Evolutionary conservation across 1,284 basidiomycete genomes (phyloP).

Genomic region (Rhodotorula sp.): DNA sequence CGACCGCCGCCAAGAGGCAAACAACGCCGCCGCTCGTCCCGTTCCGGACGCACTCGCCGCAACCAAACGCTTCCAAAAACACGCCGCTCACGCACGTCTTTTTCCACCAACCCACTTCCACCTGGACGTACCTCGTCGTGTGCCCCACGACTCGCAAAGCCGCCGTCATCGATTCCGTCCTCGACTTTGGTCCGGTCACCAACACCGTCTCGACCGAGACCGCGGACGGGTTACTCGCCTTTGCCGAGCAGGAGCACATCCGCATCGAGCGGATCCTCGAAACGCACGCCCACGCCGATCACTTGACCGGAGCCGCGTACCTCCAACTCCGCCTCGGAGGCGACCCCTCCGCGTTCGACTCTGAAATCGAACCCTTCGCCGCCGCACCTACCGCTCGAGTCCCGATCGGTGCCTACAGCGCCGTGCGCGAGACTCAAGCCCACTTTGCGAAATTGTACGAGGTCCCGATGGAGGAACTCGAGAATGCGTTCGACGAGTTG

Average conservation of each 20-base stretch:
- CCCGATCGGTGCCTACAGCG: constrained; percentile 37
- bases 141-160: constrained; percentile 33
- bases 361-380: not conserved
- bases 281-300: constrained; percentile 44
- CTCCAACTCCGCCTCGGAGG: constrained; percentile 6
- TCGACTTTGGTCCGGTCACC: constrained; percentile 44
- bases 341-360: too few species aligned
- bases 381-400: not conserved
- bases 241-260: constrained; percentile 34
- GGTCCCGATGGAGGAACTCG: constrained; percentile 29
- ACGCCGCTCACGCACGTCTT: constrained; percentile 44
- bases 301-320: constrained; percentile 35
- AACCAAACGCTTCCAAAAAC: not conserved
- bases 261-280: constrained; percentile 39
- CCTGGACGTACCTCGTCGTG: constrained; percentile 46
- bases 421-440: constrained; percentile 40
- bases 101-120: constrained; percentile 43
- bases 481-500: constrained; percentile 42
- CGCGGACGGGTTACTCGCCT: constrained; percentile 39
- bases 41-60: constrained; percentile 27
- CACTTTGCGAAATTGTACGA: constrained; percentile 41
- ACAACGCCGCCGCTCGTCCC: constrained; percentile 14
- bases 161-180: constrained; percentile 46
- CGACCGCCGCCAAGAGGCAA: not conserved
- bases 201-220: constrained; percentile 38